Conservation (phyloP, 768 basidiomycete genomes). For the Fibroporia radiculosa region DNA sequence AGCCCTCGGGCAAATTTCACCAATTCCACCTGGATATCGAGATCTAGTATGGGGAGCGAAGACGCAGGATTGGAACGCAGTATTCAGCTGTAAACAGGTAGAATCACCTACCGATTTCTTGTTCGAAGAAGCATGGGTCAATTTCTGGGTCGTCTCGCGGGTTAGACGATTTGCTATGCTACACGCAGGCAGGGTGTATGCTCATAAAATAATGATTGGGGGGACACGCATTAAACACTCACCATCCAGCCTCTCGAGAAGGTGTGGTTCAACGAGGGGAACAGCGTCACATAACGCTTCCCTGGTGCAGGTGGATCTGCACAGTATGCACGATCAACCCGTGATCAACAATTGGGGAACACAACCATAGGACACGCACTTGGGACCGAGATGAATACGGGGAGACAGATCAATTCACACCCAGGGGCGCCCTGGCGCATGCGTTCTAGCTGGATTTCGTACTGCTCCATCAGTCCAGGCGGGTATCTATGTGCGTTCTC, state of each 20-base stretch:
- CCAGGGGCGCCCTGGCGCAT: constrained; percentile 16
- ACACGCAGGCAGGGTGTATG: too few species aligned
- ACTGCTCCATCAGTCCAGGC: constrained; percentile 19
- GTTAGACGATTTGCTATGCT: too few species aligned
- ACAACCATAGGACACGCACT: too few species aligned
- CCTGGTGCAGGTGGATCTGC: background rate
- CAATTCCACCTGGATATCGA: constrained; percentile 18
- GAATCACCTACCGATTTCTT: too few species aligned
- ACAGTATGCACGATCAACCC: too few species aligned
- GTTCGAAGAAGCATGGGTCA: too few species aligned
- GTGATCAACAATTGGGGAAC: constrained; percentile 7
- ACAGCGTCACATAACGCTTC: background rate
- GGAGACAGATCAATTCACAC: constrained; percentile 11
- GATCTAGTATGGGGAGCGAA: too few species aligned
- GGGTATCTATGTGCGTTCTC: background rate
- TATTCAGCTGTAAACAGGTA: too few species aligned
- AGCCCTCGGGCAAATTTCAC: constrained; percentile 20
- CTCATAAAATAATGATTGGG: too few species aligned
- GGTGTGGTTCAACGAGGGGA: constrained; percentile 26
- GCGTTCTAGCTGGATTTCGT: constrained; percentile 16
- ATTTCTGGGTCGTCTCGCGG: too few species aligned
- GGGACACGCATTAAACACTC: constrained; percentile 4
- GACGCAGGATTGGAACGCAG: too few species aligned
- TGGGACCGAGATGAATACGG: background rate
- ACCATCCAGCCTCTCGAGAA: constrained; percentile 14